A percentile compares a stretch with the other conserved stretches of the same genome.
These are phyloP conservation scores for Fonsecaea nubica DNA, from an alignment of 2,329 filamentous ascomycete species.

Conservation along the genomic window DNA sequence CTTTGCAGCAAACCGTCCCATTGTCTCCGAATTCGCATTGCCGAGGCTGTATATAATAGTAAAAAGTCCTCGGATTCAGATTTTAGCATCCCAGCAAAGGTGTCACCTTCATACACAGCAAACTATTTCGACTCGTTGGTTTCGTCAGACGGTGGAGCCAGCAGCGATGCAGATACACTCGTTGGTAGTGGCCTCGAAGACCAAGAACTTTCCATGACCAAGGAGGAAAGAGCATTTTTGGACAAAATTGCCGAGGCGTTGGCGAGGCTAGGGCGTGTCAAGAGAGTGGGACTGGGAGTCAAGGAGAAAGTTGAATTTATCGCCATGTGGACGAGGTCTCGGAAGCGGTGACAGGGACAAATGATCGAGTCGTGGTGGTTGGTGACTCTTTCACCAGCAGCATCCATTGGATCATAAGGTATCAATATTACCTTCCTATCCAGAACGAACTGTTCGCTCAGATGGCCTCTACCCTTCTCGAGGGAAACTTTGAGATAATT, in stretches of 20 bases:
- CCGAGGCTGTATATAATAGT: constrained; percentile 66
- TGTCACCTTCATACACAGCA: constrained; percentile 50
- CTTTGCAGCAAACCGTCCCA: constrained; percentile 84
- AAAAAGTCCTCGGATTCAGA: constrained; percentile 17
- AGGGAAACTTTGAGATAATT: neutral
- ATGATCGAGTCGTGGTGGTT: neutral
- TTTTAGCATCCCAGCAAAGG: constrained; percentile 26
- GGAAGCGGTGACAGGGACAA: constrained; percentile 39
- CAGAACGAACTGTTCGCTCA: neutral
- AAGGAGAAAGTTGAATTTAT: constrained; percentile 84
- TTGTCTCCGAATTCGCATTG: constrained; percentile 88
- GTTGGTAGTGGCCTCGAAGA: constrained; percentile 42
- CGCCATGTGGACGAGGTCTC: constrained; percentile 66
- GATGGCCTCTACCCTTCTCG: neutral
- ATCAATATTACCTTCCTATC: neutral
- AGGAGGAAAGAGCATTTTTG: constrained; percentile 72
- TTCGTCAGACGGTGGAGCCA: constrained; percentile 42
- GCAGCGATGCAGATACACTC: constrained; percentile 39
- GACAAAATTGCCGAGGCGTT: constrained; percentile 84
- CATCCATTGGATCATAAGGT: neutral
- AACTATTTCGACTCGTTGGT: constrained; percentile 57
- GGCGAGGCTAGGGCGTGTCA: constrained; percentile 84
- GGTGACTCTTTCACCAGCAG: neutral
- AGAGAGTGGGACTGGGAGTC: constrained; percentile 83
- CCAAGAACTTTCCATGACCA: constrained; percentile 44